Evolutionary conservation across 495 filamentous ascomycete genomes (phyloP).

Genomic region (Aspergillus cristatus): DNA sequence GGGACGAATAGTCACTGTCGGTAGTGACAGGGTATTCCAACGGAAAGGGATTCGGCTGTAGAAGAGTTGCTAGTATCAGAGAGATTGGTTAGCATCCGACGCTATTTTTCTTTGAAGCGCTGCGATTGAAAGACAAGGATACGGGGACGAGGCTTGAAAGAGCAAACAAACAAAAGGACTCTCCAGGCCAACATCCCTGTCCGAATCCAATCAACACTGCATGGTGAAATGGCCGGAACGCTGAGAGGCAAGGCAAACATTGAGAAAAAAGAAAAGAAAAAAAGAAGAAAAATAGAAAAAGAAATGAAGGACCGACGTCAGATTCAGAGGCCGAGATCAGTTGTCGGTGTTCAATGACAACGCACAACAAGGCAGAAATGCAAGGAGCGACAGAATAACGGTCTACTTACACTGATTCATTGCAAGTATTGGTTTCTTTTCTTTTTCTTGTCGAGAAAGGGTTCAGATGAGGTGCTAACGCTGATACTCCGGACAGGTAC

Average conservation of each 20-base stretch:
- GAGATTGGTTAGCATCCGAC: too few relatives aligned
- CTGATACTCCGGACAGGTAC: too few relatives aligned
- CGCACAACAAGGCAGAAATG: too few relatives aligned
- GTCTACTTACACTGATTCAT: constrained; percentile 24
- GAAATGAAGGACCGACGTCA: constrained; percentile 1
- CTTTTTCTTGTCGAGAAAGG: too few relatives aligned
- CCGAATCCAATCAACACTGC: too few relatives aligned
- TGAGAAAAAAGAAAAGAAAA: constrained; percentile 5
- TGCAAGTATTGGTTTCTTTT: constrained; percentile 2
- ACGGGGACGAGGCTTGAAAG: constrained; percentile 7
- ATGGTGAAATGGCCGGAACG: neutral
- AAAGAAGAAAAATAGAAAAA: constrained; percentile 5
- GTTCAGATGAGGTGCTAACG: too few relatives aligned
- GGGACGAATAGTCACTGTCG: constrained; percentile 33
- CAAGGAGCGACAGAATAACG: constrained; percentile 2
- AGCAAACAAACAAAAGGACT: neutral
- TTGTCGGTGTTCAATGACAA: too few relatives aligned
- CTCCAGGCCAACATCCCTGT: neutral
- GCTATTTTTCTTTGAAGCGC: too few relatives aligned
- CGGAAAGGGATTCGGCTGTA: constrained; percentile 28
- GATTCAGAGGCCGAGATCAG: too few relatives aligned
- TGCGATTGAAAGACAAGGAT: constrained; percentile 6
- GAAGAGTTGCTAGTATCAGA: constrained; percentile 26
- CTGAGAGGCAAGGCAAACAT: neutral
- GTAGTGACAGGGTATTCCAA: constrained; percentile 32